These are phyloP conservation scores for Fremontodendron californicum DNA, from an alignment of 345 rosid genomes.

Conservation along the genomic window DNA sequence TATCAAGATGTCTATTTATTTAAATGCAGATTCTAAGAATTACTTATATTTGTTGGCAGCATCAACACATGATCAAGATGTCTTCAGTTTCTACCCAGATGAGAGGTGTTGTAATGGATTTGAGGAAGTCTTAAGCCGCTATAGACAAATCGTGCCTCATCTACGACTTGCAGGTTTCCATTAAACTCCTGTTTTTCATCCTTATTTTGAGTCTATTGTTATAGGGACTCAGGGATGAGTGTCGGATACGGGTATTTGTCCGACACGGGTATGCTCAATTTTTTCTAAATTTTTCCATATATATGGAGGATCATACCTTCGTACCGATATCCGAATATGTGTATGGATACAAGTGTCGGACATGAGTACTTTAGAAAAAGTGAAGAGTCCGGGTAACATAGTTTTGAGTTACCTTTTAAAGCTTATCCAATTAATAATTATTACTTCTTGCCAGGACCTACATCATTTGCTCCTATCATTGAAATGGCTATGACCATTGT, in stretches of 20 bases:
- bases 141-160: slow-evolving; percentile 76
- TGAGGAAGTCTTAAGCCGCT: slow-evolving; percentile 75
- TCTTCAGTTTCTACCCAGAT: slow-evolving; percentile 72
- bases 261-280: too few relatives aligned
- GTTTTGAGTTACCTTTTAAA: slow-evolving; percentile 3
- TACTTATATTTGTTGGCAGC: slow-evolving; percentile 43
- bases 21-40: slow-evolving; percentile 13
- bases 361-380: too few relatives aligned
- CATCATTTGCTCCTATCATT: slow-evolving; percentile 91
- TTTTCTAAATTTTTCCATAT: too few relatives aligned
- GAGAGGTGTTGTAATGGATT: slow-evolving; percentile 79
- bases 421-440: slow-evolving; percentile 4
- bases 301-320: too few relatives aligned
- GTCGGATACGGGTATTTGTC: too few relatives aligned
- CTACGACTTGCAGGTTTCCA: slow-evolving; percentile 76
- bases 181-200: neutral
- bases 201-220: slow-evolving; percentile 3
- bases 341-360: too few relatives aligned
- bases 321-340: too few relatives aligned
- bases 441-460: slow-evolving; percentile 58
- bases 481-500: slow-evolving; percentile 95
- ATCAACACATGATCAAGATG: slow-evolving; percentile 91
- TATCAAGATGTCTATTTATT: neutral
- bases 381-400: too few relatives aligned
- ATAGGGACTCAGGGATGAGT: too few relatives aligned